phyloP scores from a whole-genome alignment of 192 early-diverging fungal genomes.

The Umbelopsis ramanniana region DNA sequence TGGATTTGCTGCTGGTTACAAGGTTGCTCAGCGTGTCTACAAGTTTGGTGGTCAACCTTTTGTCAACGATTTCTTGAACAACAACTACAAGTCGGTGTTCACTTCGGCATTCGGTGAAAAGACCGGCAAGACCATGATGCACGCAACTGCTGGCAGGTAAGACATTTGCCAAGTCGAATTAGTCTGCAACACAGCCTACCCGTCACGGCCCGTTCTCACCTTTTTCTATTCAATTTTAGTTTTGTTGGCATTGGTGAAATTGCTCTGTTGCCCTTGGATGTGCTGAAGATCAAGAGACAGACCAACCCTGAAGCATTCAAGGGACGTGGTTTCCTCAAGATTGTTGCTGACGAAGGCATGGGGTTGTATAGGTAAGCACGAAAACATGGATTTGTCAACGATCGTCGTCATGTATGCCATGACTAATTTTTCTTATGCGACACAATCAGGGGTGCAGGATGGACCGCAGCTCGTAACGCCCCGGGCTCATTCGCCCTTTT shows the following conservation, averaged over 20 bases:
- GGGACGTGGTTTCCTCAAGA: conserved; percentile 78
- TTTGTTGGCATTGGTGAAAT: conserved; percentile 98
- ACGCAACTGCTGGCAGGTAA: conserved; percentile 91
- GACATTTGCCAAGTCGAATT: not conserved
- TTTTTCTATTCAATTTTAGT: conserved; percentile 49
- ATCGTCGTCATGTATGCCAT: not conserved
- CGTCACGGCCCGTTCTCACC: not conserved
- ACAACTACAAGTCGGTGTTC: conserved; percentile 78
- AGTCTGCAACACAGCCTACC: not conserved
- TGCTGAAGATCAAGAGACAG: conserved; percentile 98
- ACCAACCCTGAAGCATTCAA: conserved; percentile 88
- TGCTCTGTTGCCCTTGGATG: conserved; percentile 93
- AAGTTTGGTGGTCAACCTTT: conserved; percentile 99
- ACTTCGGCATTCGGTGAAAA: conserved; percentile 87
- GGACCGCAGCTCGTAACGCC: conserved; percentile 97
- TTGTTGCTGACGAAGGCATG: conserved; percentile 88
- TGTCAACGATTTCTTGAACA: conserved; percentile 91
- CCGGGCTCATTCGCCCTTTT: conserved; percentile 97
- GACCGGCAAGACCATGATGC: conserved; percentile 95
- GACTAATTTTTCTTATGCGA: not conserved
- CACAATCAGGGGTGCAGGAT: conserved; percentile 77
- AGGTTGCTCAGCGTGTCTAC: conserved; percentile 96
- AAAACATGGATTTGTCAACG: not conserved
- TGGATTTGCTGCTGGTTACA: conserved; percentile 98
- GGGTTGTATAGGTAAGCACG: conserved; percentile 80